Base-by-base conservation (phyloP, 2,329 filamentous ascomycete species). In the Lasiodiplodia sp. region DNA sequence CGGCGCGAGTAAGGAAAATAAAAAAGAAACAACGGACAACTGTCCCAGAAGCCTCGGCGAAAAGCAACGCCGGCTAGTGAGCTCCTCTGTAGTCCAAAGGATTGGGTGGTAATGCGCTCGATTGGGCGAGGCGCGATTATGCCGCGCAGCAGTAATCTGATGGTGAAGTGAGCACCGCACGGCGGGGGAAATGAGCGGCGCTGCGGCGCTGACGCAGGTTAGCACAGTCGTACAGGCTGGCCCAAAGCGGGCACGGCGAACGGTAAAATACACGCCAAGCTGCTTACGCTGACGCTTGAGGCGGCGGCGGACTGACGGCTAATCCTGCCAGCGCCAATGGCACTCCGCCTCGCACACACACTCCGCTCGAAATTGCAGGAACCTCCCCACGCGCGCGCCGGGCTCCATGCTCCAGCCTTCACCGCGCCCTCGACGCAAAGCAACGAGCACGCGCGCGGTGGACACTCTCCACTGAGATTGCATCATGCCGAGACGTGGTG, bases 341-440 rank as follows among this genome's bases (percentile, higher is more conserved):
- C 31, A 52, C 60, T 52, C 47, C 31, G 47, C 44, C 37, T 63
- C 44, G 40, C 58, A 51, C 58, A 58, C 37, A 63, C 58, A 51
- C 56, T 58, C 40, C 58, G 58, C 47, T 64, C 60, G 60, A 64
- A 64, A 64, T 64, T 64, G 60, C 60, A 64, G 60, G 60, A 64
- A 64, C 60, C 28, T 64, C 44, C 28, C 51, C 21, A 25, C 57
- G 57, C 56, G 51, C 49, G 49, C 52, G 28, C 52, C 31, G 52
- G 52, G 25, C 23, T 55, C 52, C 38, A 47, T 52, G 28, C 47
- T 52, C 60, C 44, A 52, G 44, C 47, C 60, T 52, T 63, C 58
- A 25, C 55, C 28, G 37, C 31, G 55, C 55, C 21, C 55, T 57
- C 55, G 23, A 57, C 55, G 34, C 8, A 31, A 37, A 60, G 21